These are phyloP conservation scores for Purshia tridentata DNA, from an alignment of 306 rosid genomes.

Conservation along the genomic window DNA sequence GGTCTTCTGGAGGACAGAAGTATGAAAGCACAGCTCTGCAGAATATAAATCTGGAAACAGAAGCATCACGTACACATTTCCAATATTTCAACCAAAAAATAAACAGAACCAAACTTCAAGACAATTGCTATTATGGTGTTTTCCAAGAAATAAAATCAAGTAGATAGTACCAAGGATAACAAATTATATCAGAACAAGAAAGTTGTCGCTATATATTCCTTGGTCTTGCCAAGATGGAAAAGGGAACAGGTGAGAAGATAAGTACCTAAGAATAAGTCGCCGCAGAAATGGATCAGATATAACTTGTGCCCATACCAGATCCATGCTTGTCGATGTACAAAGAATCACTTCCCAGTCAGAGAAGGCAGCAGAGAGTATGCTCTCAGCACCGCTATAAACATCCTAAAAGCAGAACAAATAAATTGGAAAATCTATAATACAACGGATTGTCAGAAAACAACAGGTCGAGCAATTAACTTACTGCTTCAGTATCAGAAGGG, in stretches of 20 bases:
- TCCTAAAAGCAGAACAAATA: constrained; percentile 46
- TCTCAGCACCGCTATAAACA: constrained; percentile 69
- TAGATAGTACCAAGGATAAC: not conserved
- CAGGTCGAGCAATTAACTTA: constrained; percentile 39
- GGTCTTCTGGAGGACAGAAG: constrained; percentile 60
- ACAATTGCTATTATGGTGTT: not conserved
- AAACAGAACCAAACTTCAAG: not conserved
- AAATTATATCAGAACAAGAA: not conserved
- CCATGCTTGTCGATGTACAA: constrained; percentile 67
- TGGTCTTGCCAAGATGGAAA: not conserved
- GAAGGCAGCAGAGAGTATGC: constrained; percentile 68
- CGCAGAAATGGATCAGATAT: constrained; percentile 80
- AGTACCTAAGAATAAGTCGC: constrained; percentile 83
- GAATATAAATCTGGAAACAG: constrained; percentile 81
- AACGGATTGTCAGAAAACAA: constrained; percentile 13
- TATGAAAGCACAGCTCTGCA: constrained; percentile 71
- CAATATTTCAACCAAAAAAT: constrained; percentile 5
- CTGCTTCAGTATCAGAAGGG: constrained; percentile 47
- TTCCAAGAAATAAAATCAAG: not conserved
- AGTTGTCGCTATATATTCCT: not conserved
- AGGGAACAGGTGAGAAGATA: constrained; percentile 1
- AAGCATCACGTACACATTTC: constrained; percentile 20
- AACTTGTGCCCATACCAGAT: constrained; percentile 96
- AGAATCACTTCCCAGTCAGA: constrained; percentile 89
- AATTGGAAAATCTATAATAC: constrained; percentile 30